Percentiles rank a stretch among this genome's conserved stretches.
phyloP scores from a whole-genome alignment of 805 yeast species.

The Myxozyma sirexii region DNA sequence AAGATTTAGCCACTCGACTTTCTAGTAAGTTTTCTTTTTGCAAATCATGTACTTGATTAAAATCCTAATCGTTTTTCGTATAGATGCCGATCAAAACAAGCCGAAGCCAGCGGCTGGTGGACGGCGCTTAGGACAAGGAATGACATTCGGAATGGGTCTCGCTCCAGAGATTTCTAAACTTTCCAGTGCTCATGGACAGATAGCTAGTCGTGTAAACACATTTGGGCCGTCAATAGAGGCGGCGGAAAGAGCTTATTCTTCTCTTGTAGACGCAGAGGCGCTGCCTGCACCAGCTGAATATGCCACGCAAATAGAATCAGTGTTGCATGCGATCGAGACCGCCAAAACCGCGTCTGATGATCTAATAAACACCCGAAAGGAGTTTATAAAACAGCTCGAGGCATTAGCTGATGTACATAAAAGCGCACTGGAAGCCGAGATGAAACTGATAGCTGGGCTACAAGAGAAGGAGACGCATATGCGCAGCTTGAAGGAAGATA shows the following conservation, averaged over 20 bases:
- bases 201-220: slow-evolving; percentile 12
- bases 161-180: slow-evolving; percentile 33
- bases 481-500: slow-evolving; percentile 6
- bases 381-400: slow-evolving; percentile 39
- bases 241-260: slow-evolving; percentile 24
- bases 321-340: slow-evolving; percentile 36
- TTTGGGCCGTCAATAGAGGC: slow-evolving; percentile 12
- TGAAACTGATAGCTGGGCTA: slow-evolving; percentile 38
- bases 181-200: slow-evolving; percentile 15
- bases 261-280: slow-evolving; percentile 37
- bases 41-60: not conserved
- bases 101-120: slow-evolving; percentile 26
- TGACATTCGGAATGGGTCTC: slow-evolving; percentile 26
- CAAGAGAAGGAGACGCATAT: slow-evolving; percentile 40
- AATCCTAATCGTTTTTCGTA: not conserved
- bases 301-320: slow-evolving; percentile 37
- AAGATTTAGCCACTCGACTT: slow-evolving; percentile 39
- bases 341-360: slow-evolving; percentile 38
- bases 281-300: slow-evolving; percentile 44
- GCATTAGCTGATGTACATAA: slow-evolving; percentile 38
- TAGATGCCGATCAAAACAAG: slow-evolving; percentile 22
- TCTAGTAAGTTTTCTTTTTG: slow-evolving; percentile 13
- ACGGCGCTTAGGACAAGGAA: slow-evolving; percentile 30
- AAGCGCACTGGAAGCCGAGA: slow-evolving; percentile 38
- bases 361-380: slow-evolving; percentile 36